Base-by-base conservation (phyloP, 495 filamentous ascomycete genomes). In the Cenococcum geophilum region DNA sequence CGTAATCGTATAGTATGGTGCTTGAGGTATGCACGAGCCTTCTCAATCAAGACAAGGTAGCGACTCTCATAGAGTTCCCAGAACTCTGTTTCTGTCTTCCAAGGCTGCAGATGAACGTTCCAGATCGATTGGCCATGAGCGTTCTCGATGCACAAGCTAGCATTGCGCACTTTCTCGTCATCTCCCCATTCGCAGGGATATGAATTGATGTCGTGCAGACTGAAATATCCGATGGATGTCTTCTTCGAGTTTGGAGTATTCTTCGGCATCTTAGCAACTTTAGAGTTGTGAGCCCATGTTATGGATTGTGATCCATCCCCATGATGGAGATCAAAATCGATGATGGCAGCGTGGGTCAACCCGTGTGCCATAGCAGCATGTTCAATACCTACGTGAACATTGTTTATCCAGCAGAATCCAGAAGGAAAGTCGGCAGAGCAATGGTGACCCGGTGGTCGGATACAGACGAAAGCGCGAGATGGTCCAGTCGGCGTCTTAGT, bases 361-460 rank as follows among this genome's bases (percentile, higher is more conserved):
- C 88, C 92, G 68, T 96, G 85, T 52, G 79, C 82, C 59, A 89
- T 80, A 4, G 88, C 85, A 11, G 86, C 93, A 69, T 97, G 87
- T 66, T 92, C 88, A 60, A 97, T 95, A 0, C 93, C 95, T 35
- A 97, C 90, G 70, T 97, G 92, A 6, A 97, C 90, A 71, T 98
- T 98, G 73, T 98, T 98, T 58, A 98, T 73, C 93, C 93, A 98
- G 75, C 93, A 98, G 72, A 98, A 98, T 1, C 93, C 93, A 1
- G 91, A 96, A 0, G 93, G 93, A 59, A 86, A 83, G 42, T 83
- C 80, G 3, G 90, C 83, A 4, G 92, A 93, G 73, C 93, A 98
- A 70, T 98, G 93, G 67, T 98, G 93, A 8, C 93, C 93, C 1
- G 91, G 91, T 25, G 91, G 91, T 16, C 91, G 83, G 60, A 92